phyloP scores from a whole-genome alignment of 208 protist species.

The Leishmania tropica region DNA sequence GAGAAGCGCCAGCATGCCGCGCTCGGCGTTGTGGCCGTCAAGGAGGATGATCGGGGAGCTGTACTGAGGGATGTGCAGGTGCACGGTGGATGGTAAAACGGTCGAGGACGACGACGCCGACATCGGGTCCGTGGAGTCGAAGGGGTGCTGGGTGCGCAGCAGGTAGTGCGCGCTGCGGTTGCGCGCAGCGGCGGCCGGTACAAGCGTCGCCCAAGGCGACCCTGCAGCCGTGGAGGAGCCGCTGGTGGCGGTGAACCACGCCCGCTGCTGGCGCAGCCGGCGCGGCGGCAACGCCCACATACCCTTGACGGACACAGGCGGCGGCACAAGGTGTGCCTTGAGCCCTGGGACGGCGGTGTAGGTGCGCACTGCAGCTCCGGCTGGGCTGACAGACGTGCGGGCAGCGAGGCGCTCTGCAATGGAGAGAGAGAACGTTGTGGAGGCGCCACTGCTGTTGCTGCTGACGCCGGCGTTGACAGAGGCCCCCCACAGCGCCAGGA shows the following conservation, averaged over 20 bases:
- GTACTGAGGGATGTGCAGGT: constrained; percentile 57
- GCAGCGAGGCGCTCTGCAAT: constrained; percentile 26
- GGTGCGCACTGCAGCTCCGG: constrained; percentile 24
- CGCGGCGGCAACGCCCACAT: constrained; percentile 71
- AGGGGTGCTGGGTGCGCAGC: constrained; percentile 13
- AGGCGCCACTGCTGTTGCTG: not conserved
- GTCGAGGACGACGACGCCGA: not conserved
- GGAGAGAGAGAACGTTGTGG: constrained; percentile 6
- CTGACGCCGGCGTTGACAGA: constrained; percentile 4
- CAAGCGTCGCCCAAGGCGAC: constrained; percentile 8
- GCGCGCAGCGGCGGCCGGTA: constrained; percentile 25
- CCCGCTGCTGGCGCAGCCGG: constrained; percentile 5
- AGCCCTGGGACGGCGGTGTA: constrained; percentile 67
- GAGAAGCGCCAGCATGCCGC: constrained; percentile 68
- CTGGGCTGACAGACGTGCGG: constrained; percentile 15
- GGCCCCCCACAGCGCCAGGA: constrained; percentile 23
- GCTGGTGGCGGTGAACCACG: no score
- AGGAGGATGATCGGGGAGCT: constrained; percentile 61
- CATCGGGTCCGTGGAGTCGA: constrained; percentile 6
- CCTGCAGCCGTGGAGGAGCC: no score
- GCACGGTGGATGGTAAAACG: constrained; percentile 2
- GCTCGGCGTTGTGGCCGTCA: constrained; percentile 45
- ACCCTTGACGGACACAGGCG: constrained; percentile 44
- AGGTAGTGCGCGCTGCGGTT: constrained; percentile 33
- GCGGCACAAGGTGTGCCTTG: constrained; percentile 48